Conservation (phyloP, 768 basidiomycete species). For the Baorangia bicolor region DNA sequence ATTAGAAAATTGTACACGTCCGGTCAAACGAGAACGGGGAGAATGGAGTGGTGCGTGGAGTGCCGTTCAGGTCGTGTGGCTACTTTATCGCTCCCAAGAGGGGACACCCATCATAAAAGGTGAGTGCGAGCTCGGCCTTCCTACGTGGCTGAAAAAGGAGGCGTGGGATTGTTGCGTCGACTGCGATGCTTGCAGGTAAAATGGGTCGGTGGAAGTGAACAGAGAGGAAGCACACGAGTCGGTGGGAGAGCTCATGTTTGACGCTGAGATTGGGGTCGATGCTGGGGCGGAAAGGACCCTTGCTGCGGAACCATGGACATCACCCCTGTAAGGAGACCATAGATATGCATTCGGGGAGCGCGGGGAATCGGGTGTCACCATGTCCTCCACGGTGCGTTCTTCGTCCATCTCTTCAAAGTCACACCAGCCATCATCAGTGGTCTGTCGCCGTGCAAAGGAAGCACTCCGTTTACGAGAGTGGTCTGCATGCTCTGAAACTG, state of each 20-base stretch:
- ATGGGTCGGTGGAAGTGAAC: conserved; percentile 50
- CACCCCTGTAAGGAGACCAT: conserved; percentile 23
- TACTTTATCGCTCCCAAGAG: conserved; percentile 22
- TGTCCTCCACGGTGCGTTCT: conserved; percentile 46
- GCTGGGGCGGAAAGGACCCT: conserved; percentile 27
- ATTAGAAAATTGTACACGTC: conserved; percentile 7
- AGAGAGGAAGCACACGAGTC: conserved; percentile 29
- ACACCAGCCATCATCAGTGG: conserved; percentile 27
- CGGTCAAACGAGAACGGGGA: conserved; percentile 1
- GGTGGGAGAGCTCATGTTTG: conserved; percentile 20
- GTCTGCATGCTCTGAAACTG: conserved; percentile 20
- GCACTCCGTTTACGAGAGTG: conserved; percentile 30
- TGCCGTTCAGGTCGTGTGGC: neutral
- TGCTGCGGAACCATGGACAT: conserved; percentile 11
- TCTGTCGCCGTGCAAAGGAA: conserved; percentile 23
- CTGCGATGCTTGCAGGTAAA: conserved; percentile 46
- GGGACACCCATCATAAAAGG: conserved; percentile 36
- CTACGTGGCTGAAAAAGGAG: conserved; percentile 39
- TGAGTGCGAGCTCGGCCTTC: conserved; percentile 38
- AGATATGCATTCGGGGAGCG: conserved; percentile 20
- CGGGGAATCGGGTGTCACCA: conserved; percentile 38
- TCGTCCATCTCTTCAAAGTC: conserved; percentile 44
- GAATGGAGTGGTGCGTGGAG: neutral
- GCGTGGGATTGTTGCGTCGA: conserved; percentile 32
- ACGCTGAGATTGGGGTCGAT: conserved; percentile 10